phyloP scores from a whole-genome alignment of 106 monocot species.

The Ottelia alismoides region DNA sequence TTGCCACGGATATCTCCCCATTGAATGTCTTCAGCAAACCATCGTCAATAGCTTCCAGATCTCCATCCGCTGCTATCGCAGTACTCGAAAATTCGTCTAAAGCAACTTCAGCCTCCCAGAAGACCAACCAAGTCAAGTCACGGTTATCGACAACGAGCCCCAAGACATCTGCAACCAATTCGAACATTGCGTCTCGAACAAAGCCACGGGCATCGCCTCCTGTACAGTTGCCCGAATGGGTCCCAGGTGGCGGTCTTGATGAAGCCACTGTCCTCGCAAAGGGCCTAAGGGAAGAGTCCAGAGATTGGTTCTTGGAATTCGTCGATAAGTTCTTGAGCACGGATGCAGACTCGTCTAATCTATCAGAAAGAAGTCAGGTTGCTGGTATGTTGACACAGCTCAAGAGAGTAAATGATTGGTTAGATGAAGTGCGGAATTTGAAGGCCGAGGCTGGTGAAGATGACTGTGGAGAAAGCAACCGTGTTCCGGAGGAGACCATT shows the following conservation, averaged over 20 bases:
- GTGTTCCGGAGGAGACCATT: conserved; percentile 36
- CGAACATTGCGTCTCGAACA: background rate
- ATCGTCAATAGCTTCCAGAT: background rate
- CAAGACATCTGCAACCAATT: background rate
- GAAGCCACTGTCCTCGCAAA: conserved; percentile 48
- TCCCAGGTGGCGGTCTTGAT: conserved; percentile 40
- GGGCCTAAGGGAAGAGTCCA: conserved; percentile 35
- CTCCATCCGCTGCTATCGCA: conserved; percentile 14
- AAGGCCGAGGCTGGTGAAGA: conserved; percentile 1
- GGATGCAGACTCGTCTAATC: conserved; percentile 18
- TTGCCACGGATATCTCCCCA: conserved; percentile 48
- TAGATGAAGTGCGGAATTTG: conserved; percentile 31
- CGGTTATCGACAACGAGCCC: conserved; percentile 1
- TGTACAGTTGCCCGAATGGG: conserved; percentile 37
- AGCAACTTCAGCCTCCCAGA: conserved; percentile 1
- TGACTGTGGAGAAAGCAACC: conserved; percentile 4
- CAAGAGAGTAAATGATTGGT: conserved; percentile 93
- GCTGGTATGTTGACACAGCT: conserved; percentile 78
- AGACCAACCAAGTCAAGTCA: conserved; percentile 17
- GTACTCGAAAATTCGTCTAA: conserved; percentile 36
- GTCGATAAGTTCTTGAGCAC: conserved; percentile 74
- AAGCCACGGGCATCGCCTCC: conserved; percentile 16
- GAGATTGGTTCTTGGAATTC: conserved; percentile 77
- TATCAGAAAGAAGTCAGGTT: conserved; percentile 36
- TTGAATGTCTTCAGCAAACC: conserved; percentile 40